A percentile compares a stretch with the other conserved stretches of the same genome.
Evolutionary conservation across 1,284 basidiomycete species (phyloP).

Genomic region (Trichosporon ovoides): DNA sequence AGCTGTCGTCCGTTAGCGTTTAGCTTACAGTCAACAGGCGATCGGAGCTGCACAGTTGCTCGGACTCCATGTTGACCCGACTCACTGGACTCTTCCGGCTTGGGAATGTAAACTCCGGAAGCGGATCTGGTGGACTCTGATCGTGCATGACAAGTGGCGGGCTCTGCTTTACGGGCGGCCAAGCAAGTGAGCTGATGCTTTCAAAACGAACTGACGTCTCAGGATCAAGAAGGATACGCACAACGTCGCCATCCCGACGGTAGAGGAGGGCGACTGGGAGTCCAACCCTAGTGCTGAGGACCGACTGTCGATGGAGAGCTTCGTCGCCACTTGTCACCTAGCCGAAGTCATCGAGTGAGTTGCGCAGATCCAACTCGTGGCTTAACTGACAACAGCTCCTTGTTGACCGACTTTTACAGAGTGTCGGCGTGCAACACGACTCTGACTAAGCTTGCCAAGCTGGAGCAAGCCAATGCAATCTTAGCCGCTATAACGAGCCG

Average conservation of each 20-base stretch:
- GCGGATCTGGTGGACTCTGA: constrained; percentile 42
- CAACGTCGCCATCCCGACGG: constrained; percentile 29
- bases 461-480: constrained; percentile 13
- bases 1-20: constrained; percentile 4
- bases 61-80: constrained; percentile 42
- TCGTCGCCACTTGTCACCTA: constrained; percentile 30
- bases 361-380: no score
- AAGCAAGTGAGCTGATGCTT: constrained; percentile 23
- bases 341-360: constrained; percentile 28
- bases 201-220: not conserved
- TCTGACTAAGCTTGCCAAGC: constrained; percentile 17
- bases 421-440: constrained; percentile 4
- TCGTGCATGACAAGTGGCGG: constrained; percentile 41
- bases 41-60: constrained; percentile 41
- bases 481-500: not conserved
- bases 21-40: constrained; percentile 16
- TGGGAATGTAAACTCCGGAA: constrained; percentile 43
- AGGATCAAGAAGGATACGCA: constrained; percentile 22
- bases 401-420: constrained; percentile 26
- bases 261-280: constrained; percentile 27
- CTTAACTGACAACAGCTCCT: not conserved
- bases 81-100: constrained; percentile 38
- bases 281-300: not conserved
- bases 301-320: constrained; percentile 25
- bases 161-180: constrained; percentile 35